phyloP scores from a whole-genome alignment of 2,329 filamentous ascomycete genomes.

The Bisporella sp. region DNA sequence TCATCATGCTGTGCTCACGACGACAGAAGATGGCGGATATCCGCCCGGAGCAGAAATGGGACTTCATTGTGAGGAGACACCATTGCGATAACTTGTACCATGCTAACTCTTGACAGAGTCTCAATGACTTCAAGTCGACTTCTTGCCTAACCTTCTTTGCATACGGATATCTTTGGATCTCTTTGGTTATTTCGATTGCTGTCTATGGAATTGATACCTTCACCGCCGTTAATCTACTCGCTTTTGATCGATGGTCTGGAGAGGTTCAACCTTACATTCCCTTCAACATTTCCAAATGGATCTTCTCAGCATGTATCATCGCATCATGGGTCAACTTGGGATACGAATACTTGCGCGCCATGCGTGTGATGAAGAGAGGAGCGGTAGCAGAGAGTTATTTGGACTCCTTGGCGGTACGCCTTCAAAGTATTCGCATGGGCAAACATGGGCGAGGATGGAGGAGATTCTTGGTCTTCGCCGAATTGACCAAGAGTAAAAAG shows the following conservation, averaged over 20 bases:
- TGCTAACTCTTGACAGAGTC: constrained; percentile 33
- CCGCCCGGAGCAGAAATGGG: constrained; percentile 85
- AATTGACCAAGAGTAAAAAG: constrained; percentile 65
- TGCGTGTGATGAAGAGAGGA: constrained; percentile 73
- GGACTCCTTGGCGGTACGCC: constrained; percentile 75
- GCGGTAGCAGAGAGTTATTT: constrained; percentile 90
- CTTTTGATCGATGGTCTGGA: constrained; percentile 83
- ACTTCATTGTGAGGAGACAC: constrained; percentile 66
- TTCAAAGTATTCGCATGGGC: constrained; percentile 75
- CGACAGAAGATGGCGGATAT: constrained; percentile 58
- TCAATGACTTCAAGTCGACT: constrained; percentile 75
- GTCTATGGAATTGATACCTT: constrained; percentile 91
- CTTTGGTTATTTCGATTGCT: constrained; percentile 69
- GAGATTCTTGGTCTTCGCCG: constrained; percentile 69
- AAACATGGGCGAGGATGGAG: constrained; percentile 69
- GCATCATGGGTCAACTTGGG: constrained; percentile 76
- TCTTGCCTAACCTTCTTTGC: constrained; percentile 73
- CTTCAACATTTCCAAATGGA: constrained; percentile 81
- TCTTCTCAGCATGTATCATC: constrained; percentile 89
- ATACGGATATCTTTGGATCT: constrained; percentile 79
- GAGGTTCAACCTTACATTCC: constrained; percentile 72
- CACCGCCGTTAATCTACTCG: constrained; percentile 84
- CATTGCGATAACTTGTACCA: neutral
- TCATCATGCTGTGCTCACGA: constrained; percentile 59
- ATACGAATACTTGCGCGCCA: constrained; percentile 74